These are phyloP conservation scores for Schizonepeta tenuifolia DNA, from an alignment of 257 asterid species.

Conservation along the genomic window DNA sequence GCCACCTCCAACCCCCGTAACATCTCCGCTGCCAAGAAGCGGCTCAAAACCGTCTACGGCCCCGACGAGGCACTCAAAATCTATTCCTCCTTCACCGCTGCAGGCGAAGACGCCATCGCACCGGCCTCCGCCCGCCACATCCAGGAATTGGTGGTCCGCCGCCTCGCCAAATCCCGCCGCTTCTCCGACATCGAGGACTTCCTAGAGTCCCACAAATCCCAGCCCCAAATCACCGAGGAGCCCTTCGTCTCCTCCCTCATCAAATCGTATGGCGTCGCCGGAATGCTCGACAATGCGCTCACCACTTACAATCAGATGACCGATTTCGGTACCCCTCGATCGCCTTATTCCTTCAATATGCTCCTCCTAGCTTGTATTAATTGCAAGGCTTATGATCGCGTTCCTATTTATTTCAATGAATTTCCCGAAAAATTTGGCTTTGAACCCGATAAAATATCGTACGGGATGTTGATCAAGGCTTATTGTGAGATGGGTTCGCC, in stretches of 20 bases:
- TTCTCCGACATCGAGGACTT: conserved; percentile 65
- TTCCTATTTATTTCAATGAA: conserved; percentile 58
- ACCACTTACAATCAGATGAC: conserved; percentile 62
- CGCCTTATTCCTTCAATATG: conserved; percentile 68
- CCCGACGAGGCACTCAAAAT: conserved; percentile 77
- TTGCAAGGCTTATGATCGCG: conserved; percentile 53
- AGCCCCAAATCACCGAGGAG: conserved; percentile 65
- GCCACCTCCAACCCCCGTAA: conserved; percentile 30
- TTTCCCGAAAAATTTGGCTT: conserved; percentile 57
- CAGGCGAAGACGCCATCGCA: conserved; percentile 48
- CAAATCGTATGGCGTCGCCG: conserved; percentile 75
- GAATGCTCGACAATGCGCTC: conserved; percentile 76
- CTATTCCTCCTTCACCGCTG: conserved; percentile 65
- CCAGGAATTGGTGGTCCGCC: conserved; percentile 71
- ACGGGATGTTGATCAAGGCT: conserved; percentile 68
- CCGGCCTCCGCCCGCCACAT: conserved; percentile 62
- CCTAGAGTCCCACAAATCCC: conserved; percentile 77
- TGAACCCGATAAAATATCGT: conserved; percentile 64
- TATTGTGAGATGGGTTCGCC: conserved; percentile 68
- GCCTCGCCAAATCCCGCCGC: conserved; percentile 72
- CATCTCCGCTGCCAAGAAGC: conserved; percentile 58
- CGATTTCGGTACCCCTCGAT: conserved; percentile 70
- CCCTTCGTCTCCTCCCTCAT: conserved; percentile 71
- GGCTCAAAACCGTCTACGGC: conserved; percentile 48
- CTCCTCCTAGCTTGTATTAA: conserved; percentile 56